phyloP scores from a whole-genome alignment of 805 yeast genomes.

The Nakazawaea ishiwadae region DNA sequence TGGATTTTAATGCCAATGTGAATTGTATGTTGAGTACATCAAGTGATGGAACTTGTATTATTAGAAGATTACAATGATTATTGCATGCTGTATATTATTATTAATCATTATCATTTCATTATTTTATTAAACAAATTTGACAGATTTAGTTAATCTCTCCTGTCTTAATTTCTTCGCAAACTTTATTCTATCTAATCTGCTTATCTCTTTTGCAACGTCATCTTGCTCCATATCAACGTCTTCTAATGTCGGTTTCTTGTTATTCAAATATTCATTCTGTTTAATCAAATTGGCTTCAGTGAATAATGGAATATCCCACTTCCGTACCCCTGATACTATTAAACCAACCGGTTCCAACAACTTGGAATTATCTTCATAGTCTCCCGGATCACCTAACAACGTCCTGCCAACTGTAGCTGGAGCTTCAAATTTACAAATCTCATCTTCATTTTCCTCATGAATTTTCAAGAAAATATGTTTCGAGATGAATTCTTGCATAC shows the following conservation, averaged over 20 bases:
- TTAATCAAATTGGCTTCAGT: slow-evolving; percentile 24
- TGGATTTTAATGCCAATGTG: slow-evolving; percentile 44
- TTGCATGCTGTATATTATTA: slow-evolving; percentile 1
- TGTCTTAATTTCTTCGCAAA: slow-evolving; percentile 10
- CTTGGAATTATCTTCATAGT: slow-evolving; percentile 11
- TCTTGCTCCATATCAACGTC: slow-evolving; percentile 7
- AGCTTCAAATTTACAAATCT: slow-evolving; percentile 32
- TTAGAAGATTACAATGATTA: slow-evolving; percentile 29
- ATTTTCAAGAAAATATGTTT: slow-evolving; percentile 41
- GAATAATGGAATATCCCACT: slow-evolving; percentile 35
- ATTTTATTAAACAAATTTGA: slow-evolving; percentile 10
- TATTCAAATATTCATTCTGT: slow-evolving; percentile 18
- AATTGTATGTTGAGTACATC: slow-evolving; percentile 43
- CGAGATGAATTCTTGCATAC: slow-evolving; percentile 52
- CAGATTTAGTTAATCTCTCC: slow-evolving; percentile 9
- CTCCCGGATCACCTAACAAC: slow-evolving; percentile 14
- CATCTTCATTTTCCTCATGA: slow-evolving; percentile 24
- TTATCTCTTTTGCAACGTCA: slow-evolving; percentile 11
- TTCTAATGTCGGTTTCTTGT: slow-evolving; percentile 4
- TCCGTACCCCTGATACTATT: slow-evolving; percentile 3
- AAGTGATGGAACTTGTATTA: slow-evolving; percentile 50
- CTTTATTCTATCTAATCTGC: slow-evolving; percentile 1
- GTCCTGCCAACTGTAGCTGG: slow-evolving; percentile 14
- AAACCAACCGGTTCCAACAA: slow-evolving; percentile 22
- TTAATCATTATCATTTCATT: neutral